phyloP scores from a whole-genome alignment of 164 flowering plant species.

The Chimonanthus salicifolius region DNA sequence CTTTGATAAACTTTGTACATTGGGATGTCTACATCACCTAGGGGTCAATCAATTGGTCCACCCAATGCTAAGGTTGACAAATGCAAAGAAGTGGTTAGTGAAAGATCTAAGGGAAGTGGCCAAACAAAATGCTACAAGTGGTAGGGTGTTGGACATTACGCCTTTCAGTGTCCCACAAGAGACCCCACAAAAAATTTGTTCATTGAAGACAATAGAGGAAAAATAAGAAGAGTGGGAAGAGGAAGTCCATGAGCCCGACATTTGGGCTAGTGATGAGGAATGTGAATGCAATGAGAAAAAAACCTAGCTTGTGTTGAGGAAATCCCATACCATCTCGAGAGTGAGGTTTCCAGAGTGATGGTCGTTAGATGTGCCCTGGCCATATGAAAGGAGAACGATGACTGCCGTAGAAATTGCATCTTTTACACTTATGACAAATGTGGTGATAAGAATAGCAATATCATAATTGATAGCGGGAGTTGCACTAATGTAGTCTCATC shows the following conservation, averaged over 20 bases:
- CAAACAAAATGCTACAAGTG: neutral
- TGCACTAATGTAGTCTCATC: conserved; percentile 1
- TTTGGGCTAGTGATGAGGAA: neutral
- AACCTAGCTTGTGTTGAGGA: neutral
- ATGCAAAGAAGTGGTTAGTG: neutral
- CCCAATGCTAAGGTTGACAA: neutral
- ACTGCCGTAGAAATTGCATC: neutral
- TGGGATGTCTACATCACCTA: neutral
- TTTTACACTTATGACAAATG: conserved; percentile 1
- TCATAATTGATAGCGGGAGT: neutral
- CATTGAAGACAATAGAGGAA: too few species aligned
- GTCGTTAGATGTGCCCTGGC: neutral
- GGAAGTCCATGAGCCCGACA: neutral
- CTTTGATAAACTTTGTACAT: too few species aligned
- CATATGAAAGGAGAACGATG: neutral
- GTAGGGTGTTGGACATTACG: neutral
- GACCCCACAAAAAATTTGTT: neutral
- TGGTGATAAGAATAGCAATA: neutral
- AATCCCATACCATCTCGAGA: neutral
- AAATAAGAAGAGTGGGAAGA: neutral
- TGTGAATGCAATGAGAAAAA: neutral
- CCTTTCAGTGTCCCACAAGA: neutral
- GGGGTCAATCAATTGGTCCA: neutral
- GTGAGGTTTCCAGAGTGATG: neutral
- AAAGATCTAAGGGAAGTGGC: neutral